Evolutionary conservation across 1,139 yeast genomes (phyloP), one percentile per base, ranked within the genome.

Genomic region (Insectozyma bohioensis): DNA sequence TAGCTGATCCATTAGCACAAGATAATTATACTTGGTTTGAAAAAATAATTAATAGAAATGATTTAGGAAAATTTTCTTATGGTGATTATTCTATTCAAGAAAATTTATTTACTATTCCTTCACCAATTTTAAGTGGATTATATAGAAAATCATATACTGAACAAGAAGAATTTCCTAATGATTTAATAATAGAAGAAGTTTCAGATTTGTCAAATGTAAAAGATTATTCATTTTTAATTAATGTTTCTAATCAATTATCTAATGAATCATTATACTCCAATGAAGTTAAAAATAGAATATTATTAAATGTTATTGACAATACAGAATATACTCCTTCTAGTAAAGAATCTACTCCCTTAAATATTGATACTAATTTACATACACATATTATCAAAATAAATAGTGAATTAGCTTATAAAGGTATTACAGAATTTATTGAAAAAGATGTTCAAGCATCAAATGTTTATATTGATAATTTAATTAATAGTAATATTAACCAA

Each of bases 1-100:
- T 70, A 22, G 66, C 74, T 1, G 75, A 70, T 39, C 75, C 75
- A 2, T 52, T 70, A 36, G 57, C 75, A 6, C 51, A 51, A 5
- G 49, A 49, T 9, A 64, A 59, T 36, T 39, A 49, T 17, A 19
- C 22, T 6, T 67, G 75, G 75, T 63, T 59, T 22, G 34, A 50
- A 6, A 34, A 43, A 15, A 40, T 70, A 4, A 43, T 33, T 4
- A 32, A 39, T 2, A 49, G 75, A 32, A 30, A 49, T 12, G 43
- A 25, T 16, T 13, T 23, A 9, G 25, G 35, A 4, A 25, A 12
- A 12, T 58, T 62, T 34, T 34, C 34, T 9, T 55, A 46, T 32
- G 39, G 43, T 1, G 23, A 32, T 6, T 41, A 30, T 8, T 12
- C 13, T 4, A 25, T 9, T 7, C 13, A 24, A 4, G 28, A 30